Evolutionary conservation across 352 stramenopile species (phyloP), one percentile per base, ranked within the genome.

Genomic region (Globisporangium nunn): DNA sequence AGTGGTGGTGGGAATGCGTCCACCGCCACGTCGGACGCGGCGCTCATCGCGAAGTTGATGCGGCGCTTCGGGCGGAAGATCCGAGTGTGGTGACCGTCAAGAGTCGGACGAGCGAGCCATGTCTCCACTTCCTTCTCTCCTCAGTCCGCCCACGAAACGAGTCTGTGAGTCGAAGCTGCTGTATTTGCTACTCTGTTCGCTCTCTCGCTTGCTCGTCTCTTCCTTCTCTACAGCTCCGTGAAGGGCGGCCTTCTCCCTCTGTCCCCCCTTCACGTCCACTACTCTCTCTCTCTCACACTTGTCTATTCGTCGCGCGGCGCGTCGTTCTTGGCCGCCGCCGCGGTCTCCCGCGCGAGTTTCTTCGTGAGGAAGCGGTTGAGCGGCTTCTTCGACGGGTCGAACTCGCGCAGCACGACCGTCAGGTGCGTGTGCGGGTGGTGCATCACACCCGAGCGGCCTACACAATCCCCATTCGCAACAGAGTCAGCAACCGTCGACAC

Each of bases 391-490:
- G 79, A 75, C 50, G 81, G 78, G 58, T 94, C 81, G 49, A 85
- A 91, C 67, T 94, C 84, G 37, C 74, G 69, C 46, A 94, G 65
- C 37, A 91, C 62, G 17, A 94, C 80, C 17, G 80, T 91, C 55
- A 94, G 50, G 67, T 94, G 84, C 53, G 71, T 88, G 70, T 90
- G 69, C 50, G 81, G 79, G 63, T 88, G 81, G 67, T 91, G 79
- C 81, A 90, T 91, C 63, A 94, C 72, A 72, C 84, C 84, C 37
- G 84, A 87, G 17, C 75, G 77, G 59, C 82, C 78, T 91, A 30
- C 10, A 54, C 12, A 41, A n/a, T 23, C 48, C 61, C 0, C 28
- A 40, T 44, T 18, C 45, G 62, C 29, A 56, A 48, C 23, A 43
- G 30, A 15, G 67, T 11, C 51, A 57, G 37, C 37, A 23, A 23